Evolutionary conservation across 2,329 filamentous ascomycete species (phyloP), one percentile per base, ranked within the genome.

Genomic region (Pezicula rhizophila): DNA sequence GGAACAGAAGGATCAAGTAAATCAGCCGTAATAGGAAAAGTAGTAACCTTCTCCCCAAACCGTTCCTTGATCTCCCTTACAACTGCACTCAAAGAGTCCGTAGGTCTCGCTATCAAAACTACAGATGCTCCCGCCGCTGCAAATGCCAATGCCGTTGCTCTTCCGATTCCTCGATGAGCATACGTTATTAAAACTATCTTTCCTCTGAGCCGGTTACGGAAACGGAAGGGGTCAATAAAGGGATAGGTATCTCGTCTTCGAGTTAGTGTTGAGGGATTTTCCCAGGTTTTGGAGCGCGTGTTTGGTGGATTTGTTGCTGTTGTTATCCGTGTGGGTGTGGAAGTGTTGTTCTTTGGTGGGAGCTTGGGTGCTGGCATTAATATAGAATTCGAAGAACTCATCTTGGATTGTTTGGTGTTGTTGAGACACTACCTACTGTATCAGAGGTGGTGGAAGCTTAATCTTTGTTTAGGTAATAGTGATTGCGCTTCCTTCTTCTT

Each of bases 181-280:
- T 63, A 62, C 12, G 65, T 67, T 50, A 68, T 63, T 7, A 67
- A 51, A 48, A 64, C 65, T 8, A 59, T 52, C 40, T 61, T 59
- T 12, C 56, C 48, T 14, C 31, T 26, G 15, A 50, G 18, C 55
- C 59, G 41, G 51, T 25, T 25, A 2, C 39, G 26, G 26, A 39
- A 45, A 3, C 46, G 26, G 18, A 51, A 45, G 8, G 62, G 62
- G 3, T 54, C 59, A 46, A 65, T 63, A 38, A 54, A 55, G 8
- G 57, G 44, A 46, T 66, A 64, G 2, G 60, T 46, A 23, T 46
- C 39, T 12, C 44, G 18, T n/a, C 20, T 15, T 12, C 15, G 17
- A 2, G 44, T 23, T 8, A 46, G 31, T 2, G 33, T 23, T n/a
- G 33, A 38, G 12, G 20, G 15, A 8, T 46, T 46, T 14, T 38